Percentiles rank a stretch among this genome's conserved stretches.
Evolutionary conservation across 345 rosid species (phyloP).

Genomic region (Salix exigua): DNA sequence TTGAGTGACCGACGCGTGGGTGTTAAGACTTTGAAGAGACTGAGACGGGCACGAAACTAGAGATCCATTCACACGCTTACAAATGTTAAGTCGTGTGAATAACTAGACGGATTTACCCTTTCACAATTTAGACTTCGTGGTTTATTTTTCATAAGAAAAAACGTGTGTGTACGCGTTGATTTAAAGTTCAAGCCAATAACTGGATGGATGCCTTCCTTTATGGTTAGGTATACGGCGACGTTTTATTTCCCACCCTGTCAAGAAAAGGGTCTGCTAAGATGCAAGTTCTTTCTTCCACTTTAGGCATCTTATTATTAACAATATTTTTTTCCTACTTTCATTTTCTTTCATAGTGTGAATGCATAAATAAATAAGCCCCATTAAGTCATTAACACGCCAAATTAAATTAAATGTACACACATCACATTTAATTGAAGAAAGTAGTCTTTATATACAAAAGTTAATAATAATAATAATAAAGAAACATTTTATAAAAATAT

Average conservation of each 20-base stretch:
- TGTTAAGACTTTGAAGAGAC: background rate
- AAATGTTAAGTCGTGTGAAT: background rate
- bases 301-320: background rate
- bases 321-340: background rate
- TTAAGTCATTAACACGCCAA: background rate
- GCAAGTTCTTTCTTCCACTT: background rate
- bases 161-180: background rate
- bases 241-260: background rate
- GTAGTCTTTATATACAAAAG: too few relatives aligned
- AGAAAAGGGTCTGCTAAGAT: background rate
- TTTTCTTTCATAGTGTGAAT: background rate
- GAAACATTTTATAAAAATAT: too few relatives aligned
- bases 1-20: background rate
- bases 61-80: too few relatives aligned
- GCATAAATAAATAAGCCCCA: too few relatives aligned
- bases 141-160: fast-evolving
- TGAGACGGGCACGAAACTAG: background rate
- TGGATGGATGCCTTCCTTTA: background rate
- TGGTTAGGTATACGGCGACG: background rate
- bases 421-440: too few relatives aligned
- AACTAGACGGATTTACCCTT: background rate
- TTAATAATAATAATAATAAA: too few relatives aligned
- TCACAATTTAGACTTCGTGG: background rate
- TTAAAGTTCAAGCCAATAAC: background rate
- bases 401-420: too few relatives aligned